Conservation (phyloP, 2,329 filamentous ascomycete species). For the Curvularia hawaiiensis region DNA sequence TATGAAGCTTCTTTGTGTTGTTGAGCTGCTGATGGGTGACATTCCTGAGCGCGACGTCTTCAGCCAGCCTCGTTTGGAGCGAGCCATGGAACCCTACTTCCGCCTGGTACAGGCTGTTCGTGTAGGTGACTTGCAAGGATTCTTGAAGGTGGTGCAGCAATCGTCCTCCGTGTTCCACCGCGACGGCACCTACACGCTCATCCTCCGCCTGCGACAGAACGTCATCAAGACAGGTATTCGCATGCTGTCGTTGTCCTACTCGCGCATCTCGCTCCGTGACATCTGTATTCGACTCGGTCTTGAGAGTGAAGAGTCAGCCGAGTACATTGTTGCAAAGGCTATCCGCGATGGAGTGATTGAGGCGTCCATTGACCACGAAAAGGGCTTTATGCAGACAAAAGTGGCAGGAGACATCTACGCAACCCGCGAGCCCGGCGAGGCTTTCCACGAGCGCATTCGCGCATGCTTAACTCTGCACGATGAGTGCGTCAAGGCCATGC, state of each 20-base stretch:
- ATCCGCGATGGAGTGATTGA: constrained; percentile 98
- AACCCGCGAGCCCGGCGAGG: constrained; percentile 92
- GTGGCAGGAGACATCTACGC: constrained; percentile 95
- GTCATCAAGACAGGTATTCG: constrained; percentile 99
- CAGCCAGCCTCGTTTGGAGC: constrained; percentile 85
- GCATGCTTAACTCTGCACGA: constrained; percentile 92
- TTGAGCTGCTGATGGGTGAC: constrained; percentile 97
- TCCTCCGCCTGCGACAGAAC: constrained; percentile 93
- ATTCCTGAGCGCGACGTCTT: constrained; percentile 96
- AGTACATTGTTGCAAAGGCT: constrained; percentile 99
- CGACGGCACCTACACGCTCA: constrained; percentile 94
- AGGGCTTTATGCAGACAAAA: constrained; percentile 98
- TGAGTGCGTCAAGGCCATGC: constrained; percentile 99
- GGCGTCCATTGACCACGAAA: constrained; percentile 90
- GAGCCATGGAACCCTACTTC: constrained; percentile 89
- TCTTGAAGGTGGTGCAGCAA: constrained; percentile 82
- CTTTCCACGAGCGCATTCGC: constrained; percentile 94
- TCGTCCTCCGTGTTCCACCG: constrained; percentile 86
- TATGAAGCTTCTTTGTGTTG: constrained; percentile 93
- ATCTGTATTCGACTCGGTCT: constrained; percentile 95
- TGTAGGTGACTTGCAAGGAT: constrained; percentile 93
- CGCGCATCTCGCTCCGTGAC: constrained; percentile 92
- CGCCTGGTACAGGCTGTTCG: constrained; percentile 92
- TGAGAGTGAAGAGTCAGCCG: constrained; percentile 94
- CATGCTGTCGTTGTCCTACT: constrained; percentile 99